Evolutionary conservation across 768 basidiomycete genomes (phyloP), one percentile per base, ranked within the genome.

Genomic region (Royoungia palumana): DNA sequence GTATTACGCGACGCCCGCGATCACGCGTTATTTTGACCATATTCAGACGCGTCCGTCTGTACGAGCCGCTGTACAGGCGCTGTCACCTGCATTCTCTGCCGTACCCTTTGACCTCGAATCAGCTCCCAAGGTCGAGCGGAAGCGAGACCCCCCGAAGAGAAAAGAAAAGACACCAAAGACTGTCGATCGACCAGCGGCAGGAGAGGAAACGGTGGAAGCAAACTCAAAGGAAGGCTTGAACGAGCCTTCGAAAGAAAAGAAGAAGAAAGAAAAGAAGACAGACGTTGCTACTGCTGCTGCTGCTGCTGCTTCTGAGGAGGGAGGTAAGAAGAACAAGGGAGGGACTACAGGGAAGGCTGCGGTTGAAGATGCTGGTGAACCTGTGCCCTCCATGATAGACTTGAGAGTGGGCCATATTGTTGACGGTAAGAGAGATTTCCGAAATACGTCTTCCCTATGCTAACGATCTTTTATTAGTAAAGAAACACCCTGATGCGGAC

Each of bases 401-500:
- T 77, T 99, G 52, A 81, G 95, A 39, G 92, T 99, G 4, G 95
- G 96, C 4, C 85, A 82, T 57, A 95, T 98, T 54, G 71, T 97
- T 16, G 89, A 96, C 64, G 82, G 94, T 95, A 58, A 63, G 82
- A 63, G 82, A 69, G 27, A 10, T 27, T 27, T n/a, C 35, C 14
- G 7, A 36, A 21, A 11, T 14, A 9, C 7, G 27, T 35, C 13
- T 20, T 21, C 22, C 25, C n/a, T 27, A 20, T 9, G 39, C 54
- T 55, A 28, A 64, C 28, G 14, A 32, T 9, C 24, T 39, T 19
- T 47, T 22, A 47, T 56, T 62, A 95, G 95, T 98, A 60, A 84
- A 83, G 70, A 91, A 89, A 61, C 96, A 99, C 64, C 95, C 96
- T 14, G 96, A 99, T 62, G 96, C 96, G 3, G 96, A 98, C 61